Conservation (phyloP, 164 flowering plant species). For the Piper betle region DNA sequence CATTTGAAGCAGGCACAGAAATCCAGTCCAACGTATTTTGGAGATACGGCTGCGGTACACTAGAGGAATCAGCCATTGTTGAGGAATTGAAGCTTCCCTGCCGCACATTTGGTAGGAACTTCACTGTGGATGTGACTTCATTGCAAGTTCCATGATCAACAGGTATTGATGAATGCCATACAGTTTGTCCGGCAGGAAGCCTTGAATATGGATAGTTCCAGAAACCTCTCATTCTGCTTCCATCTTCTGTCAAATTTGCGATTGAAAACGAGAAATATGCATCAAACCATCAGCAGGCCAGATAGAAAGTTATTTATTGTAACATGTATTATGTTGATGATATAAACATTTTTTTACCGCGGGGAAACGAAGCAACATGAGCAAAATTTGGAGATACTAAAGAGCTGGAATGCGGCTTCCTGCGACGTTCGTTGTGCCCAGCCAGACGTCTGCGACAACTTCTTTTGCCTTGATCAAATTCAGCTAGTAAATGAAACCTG, state of each 20-base stretch:
- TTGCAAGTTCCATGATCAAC: conserved; percentile 24
- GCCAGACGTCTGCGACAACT: conserved; percentile 94
- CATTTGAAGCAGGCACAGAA: conserved; percentile 24
- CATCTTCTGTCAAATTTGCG: conserved; percentile 31
- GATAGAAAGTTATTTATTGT: too few relatives aligned
- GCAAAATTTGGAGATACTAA: conserved; percentile 43
- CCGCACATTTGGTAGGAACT: conserved; percentile 30
- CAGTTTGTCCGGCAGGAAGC: conserved; percentile 22
- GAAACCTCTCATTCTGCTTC: conserved; percentile 47
- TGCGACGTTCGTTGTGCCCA: conserved; percentile 92
- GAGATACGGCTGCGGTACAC: conserved; percentile 15
- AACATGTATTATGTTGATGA: background rate
- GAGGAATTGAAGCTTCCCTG: conserved; percentile 31
- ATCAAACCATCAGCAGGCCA: background rate
- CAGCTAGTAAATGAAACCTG: conserved; percentile 90
- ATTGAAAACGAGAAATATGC: conserved; percentile 1
- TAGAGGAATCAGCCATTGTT: conserved; percentile 21
- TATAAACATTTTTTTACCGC: conserved; percentile 31
- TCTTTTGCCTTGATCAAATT: conserved; percentile 92
- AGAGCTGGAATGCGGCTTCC: conserved; percentile 83
- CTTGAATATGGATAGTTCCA: conserved; percentile 53
- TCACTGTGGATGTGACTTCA: conserved; percentile 21
- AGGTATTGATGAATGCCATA: conserved; percentile 32
- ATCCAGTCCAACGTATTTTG: conserved; percentile 35
- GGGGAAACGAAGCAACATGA: conserved; percentile 37